Percentiles rank a stretch among this genome's conserved stretches.
Evolutionary conservation across 73 alveolate genomes (phyloP).

Genomic region (Paraurostyla sp.): DNA sequence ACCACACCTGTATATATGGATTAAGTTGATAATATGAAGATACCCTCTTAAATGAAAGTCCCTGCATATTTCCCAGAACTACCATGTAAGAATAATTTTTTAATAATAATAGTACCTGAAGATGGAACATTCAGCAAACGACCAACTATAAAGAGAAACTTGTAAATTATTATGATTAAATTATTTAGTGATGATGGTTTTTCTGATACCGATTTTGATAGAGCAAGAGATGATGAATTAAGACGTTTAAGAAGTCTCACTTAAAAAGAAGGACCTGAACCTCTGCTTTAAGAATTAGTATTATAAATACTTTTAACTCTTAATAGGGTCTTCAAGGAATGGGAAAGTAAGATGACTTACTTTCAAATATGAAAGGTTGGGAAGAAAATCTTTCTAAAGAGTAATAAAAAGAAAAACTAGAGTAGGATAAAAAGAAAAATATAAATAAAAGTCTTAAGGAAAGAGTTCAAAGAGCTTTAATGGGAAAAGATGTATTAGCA

Average conservation of each 20-base stretch:
- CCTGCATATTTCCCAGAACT: conserved; percentile 49
- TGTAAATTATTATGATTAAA: not conserved
- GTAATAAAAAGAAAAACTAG: not conserved
- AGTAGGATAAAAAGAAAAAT: not conserved
- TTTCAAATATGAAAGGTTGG: conserved; percentile 29
- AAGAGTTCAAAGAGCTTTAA: not conserved
- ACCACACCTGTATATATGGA: conserved; percentile 24
- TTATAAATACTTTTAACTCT: no score
- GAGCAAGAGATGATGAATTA: not conserved
- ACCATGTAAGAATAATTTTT: not conserved
- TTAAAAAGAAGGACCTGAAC: conserved; percentile 14
- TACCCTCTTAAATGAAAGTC: conserved; percentile 5
- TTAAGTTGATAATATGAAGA: not conserved
- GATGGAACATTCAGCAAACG: not conserved
- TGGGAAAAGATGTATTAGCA: not conserved
- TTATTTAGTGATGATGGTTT: not conserved
- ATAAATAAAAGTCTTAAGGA: not conserved
- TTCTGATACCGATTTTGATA: conserved; percentile 1
- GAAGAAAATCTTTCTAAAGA: conserved; percentile 14
- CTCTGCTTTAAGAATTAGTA: not conserved
- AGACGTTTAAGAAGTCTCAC: not conserved
- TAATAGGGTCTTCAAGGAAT: not conserved
- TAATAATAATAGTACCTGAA: not conserved
- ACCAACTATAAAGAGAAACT: not conserved
- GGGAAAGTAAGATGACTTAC: not conserved